These are phyloP conservation scores for Macrophomina pseudophaseolina DNA, from an alignment of 2,329 filamentous ascomycete genomes.

Conservation along the genomic window DNA sequence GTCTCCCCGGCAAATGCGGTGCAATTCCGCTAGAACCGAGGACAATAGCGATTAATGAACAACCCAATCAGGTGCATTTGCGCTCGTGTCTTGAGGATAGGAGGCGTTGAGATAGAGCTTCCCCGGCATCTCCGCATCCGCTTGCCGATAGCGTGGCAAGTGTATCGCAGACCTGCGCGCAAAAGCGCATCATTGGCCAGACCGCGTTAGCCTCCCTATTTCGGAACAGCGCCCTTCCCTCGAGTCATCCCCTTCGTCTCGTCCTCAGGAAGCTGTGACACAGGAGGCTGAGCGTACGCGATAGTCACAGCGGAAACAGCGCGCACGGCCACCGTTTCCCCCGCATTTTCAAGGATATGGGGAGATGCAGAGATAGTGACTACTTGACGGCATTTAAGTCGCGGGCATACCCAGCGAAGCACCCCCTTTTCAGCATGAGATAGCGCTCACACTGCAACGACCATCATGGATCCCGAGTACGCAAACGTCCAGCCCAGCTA, in stretches of 20 bases:
- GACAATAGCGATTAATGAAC: background rate
- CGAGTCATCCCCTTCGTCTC: background rate
- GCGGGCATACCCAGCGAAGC: background rate
- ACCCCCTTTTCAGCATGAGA: background rate
- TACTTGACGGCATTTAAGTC: conserved; percentile 2
- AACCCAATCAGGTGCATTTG: conserved; percentile 1
- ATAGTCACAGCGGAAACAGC: background rate
- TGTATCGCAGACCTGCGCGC: background rate
- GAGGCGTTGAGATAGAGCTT: background rate
- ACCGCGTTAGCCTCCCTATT: background rate
- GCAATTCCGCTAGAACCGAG: conserved; percentile 6
- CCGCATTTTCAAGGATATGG: background rate
- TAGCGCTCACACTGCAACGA: background rate
- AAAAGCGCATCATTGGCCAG: conserved; percentile 15
- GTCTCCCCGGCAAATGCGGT: background rate
- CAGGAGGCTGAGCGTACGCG: background rate
- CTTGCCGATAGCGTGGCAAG: background rate
- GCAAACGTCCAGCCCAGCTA: background rate
- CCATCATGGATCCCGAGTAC: conserved; percentile 10
- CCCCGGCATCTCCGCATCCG: background rate
- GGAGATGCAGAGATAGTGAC: background rate
- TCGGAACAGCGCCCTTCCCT: background rate
- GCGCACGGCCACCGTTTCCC: background rate
- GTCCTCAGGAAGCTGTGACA: background rate
- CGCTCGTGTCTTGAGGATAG: background rate